Evolutionary conservation across 768 basidiomycete genomes (phyloP).

Genomic region (Tylopilus vinaceipallidus): DNA sequence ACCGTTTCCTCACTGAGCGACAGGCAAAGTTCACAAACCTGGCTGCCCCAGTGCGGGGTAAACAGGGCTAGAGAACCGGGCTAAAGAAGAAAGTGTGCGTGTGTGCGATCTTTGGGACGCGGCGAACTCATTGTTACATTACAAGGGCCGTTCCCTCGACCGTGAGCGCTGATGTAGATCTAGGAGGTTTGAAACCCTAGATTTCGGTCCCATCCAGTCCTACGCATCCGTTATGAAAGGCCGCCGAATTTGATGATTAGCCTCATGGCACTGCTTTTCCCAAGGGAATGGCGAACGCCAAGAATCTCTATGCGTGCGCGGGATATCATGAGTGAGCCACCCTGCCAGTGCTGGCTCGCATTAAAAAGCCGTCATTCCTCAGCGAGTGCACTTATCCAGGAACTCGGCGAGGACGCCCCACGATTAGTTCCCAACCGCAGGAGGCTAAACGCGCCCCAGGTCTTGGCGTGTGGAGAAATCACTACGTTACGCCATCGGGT

Average conservation of each 20-base stretch:
- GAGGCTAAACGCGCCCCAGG: too few relatives aligned
- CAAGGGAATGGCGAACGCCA: background rate
- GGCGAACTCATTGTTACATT: background rate
- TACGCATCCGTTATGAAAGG: background rate
- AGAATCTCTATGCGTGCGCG: background rate
- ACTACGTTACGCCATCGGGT: background rate
- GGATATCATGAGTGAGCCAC: background rate
- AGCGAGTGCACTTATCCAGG: too few relatives aligned
- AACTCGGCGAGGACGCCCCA: background rate
- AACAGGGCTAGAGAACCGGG: too few relatives aligned
- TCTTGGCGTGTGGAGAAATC: too few relatives aligned
- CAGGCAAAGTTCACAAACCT: too few relatives aligned
- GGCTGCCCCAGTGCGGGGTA: too few relatives aligned
- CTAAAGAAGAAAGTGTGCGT: background rate
- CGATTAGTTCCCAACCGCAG: background rate
- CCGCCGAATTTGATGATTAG: conserved; percentile 1
- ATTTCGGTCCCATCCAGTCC: too few relatives aligned
- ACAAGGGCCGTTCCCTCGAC: background rate
- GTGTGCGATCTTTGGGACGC: background rate
- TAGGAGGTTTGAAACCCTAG: too few relatives aligned
- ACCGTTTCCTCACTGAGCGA: too few relatives aligned
- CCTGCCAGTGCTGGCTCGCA: background rate
- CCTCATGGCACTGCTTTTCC: conserved; percentile 1
- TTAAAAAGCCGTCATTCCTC: background rate
- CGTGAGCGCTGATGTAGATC: background rate